Percentiles rank a stretch among this genome's conserved stretches.
Evolutionary conservation across 2,329 filamentous ascomycete genomes (phyloP).

Genomic region (Ceratocystis lukuohia): DNA sequence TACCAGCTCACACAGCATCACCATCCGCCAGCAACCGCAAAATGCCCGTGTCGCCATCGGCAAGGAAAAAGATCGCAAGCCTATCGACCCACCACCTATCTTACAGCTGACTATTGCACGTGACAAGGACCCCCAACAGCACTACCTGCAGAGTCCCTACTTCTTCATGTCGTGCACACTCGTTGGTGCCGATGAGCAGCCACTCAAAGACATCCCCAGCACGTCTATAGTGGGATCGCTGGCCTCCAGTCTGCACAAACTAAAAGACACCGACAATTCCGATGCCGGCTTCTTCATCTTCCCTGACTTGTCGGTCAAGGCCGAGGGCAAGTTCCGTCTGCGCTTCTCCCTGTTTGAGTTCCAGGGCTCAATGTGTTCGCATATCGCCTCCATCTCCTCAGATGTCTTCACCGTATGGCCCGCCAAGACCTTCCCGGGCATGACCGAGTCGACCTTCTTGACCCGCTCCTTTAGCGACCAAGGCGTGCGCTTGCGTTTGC

Average conservation of each 20-base stretch:
- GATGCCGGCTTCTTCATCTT: conserved; percentile 88
- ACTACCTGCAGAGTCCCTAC: conserved; percentile 32
- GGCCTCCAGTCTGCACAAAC: conserved; percentile 66
- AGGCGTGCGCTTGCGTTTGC: conserved; percentile 66
- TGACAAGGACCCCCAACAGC: conserved; percentile 34
- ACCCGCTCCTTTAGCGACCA: conserved; percentile 78
- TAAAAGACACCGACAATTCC: conserved; percentile 64
- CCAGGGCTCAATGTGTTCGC: conserved; percentile 25
- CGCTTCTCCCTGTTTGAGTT: conserved; percentile 63
- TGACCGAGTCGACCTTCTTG: conserved; percentile 68
- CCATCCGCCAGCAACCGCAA: conserved; percentile 52
- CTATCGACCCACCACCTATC: conserved; percentile 77
- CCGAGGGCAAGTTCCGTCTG: conserved; percentile 58
- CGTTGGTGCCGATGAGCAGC: conserved; percentile 32
- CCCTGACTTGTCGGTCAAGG: conserved; percentile 67
- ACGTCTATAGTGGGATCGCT: conserved; percentile 56
- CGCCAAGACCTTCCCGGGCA: conserved; percentile 61
- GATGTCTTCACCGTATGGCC: conserved; percentile 53
- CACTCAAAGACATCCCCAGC: conserved; percentile 25
- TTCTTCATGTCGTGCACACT: conserved; percentile 36
- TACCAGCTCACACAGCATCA: conserved; percentile 27
- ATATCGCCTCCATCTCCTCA: conserved; percentile 35
- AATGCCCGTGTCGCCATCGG: conserved; percentile 54
- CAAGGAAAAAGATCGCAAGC: conserved; percentile 75
- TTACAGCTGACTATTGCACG: conserved; percentile 46